A percentile compares a stretch with the other conserved stretches of the same genome.
Evolutionary conservation across 257 asterid species (phyloP).

Genomic region (Salvia hispanica): DNA sequence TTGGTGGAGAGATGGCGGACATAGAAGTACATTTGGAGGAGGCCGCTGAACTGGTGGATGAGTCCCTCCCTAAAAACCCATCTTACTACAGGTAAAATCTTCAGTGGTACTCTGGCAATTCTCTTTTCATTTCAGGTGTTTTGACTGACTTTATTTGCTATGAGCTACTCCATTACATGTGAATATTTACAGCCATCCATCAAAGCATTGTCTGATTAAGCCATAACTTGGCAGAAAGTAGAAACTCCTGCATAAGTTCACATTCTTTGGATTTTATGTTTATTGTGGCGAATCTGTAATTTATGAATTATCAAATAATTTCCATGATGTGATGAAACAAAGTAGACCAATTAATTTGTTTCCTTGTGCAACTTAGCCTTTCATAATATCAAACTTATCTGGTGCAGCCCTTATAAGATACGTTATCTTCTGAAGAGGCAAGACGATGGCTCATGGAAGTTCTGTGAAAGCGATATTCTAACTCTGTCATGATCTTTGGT

Average conservation of each 20-base stretch:
- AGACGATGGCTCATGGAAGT: constrained; percentile 86
- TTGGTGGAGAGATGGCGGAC: constrained; percentile 83
- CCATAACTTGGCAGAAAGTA: constrained; percentile 11
- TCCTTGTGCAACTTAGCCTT: too few species aligned
- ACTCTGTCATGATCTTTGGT: constrained; percentile 45
- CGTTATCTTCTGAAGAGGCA: constrained; percentile 79
- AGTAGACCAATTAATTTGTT: too few species aligned
- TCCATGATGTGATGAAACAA: too few species aligned
- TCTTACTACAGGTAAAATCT: constrained; percentile 82
- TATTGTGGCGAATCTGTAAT: too few species aligned
- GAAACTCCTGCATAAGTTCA: constrained; percentile 13
- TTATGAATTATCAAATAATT: too few species aligned
- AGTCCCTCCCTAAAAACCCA: constrained; percentile 74
- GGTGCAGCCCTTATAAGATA: constrained; percentile 85
- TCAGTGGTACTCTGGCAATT: background rate
- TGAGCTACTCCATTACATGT: background rate
- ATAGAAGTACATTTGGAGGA: constrained; percentile 90
- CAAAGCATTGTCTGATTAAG: constrained; percentile 5
- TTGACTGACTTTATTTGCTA: background rate
- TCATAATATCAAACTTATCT: background rate
- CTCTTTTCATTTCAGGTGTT: too few species aligned
- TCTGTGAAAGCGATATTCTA: constrained; percentile 67
- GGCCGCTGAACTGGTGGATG: constrained; percentile 98
- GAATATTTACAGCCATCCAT: constrained; percentile 5
- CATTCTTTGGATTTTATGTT: background rate